Base-by-base conservation (phyloP, 2,329 filamentous ascomycete genomes). In the Alternaria ventricosa region DNA sequence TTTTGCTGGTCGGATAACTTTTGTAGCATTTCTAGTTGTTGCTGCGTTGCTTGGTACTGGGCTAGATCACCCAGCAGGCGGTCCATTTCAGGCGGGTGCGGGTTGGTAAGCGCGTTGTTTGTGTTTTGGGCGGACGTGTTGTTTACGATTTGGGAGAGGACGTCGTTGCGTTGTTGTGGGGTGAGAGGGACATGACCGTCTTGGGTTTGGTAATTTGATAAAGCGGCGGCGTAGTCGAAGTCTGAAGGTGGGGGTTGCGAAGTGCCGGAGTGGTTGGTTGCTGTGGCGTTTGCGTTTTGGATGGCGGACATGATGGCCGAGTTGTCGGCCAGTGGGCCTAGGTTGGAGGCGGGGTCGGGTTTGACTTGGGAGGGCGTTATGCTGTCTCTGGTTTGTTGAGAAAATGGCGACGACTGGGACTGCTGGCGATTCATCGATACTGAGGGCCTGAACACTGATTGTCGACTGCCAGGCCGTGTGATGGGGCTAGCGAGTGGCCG, bases 1-100 rank as follows among this genome's bases (percentile, higher is more conserved):
- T 91, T 89, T 73, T 97, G 94, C 63, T 95, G 89, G 23, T 88
- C 87, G 75, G 96, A 92, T 72, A 97, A 84, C 46, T 90, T 90
- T 66, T 92, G 88, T 3, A 98, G 85, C 28, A 91, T 87, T 55
- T 96, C 92, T 27, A 97, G 87, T 66, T 97, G 92, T 13, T 90
- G 85, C 65, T 91, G 87, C 5, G 91, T 94, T 64, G 87, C 87
- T 49, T 85, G 87, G 65, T 96, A 87, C 43, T 89, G 86, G 55
- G 87, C 84, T 20, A 93, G 82, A 13, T 84, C 82, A 1, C 86
- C 85, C 78, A 87, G 84, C 20, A 93, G 81, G n/a, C 82, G 81
- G 1, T 84, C 84, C 80, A 87, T 85, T 2, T 84, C 80, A 1
- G 87, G 87, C 0, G 87, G 78, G 12, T 80, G 83, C 4, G 87